A percentile compares a stretch with the other conserved stretches of the same genome.
These are phyloP conservation scores for Dactylellina parvicollis DNA, from an alignment of 2,329 filamentous ascomycete species.

Conservation along the genomic window DNA sequence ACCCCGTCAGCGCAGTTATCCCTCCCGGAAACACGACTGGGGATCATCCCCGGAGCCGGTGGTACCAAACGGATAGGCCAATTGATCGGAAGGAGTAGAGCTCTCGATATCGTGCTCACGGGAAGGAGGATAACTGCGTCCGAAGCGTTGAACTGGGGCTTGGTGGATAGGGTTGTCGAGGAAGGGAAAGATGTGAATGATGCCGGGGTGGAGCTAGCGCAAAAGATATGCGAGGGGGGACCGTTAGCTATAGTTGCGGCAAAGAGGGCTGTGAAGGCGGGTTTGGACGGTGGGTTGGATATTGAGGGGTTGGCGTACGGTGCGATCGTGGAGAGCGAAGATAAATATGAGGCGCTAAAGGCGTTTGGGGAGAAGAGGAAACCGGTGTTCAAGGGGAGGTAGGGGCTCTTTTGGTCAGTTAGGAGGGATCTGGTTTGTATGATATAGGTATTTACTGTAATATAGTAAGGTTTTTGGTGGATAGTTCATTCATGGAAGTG, in stretches of 20 bases:
- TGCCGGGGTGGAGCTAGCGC: conserved; percentile 77
- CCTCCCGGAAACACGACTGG: conserved; percentile 89
- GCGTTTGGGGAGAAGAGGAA: conserved; percentile 84
- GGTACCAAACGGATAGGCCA: conserved; percentile 87
- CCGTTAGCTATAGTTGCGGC: conserved; percentile 84
- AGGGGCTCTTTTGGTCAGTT: not conserved
- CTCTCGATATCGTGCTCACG: conserved; percentile 89
- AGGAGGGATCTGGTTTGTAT: conserved; percentile 27
- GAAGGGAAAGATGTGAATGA: conserved; percentile 62
- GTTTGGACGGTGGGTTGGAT: conserved; percentile 73
- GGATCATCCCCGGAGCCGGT: conserved; percentile 93
- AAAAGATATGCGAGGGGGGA: conserved; percentile 87
- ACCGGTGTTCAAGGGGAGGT: conserved; percentile 71
- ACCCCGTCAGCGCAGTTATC: conserved; percentile 80
- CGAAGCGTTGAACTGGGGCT: conserved; percentile 89
- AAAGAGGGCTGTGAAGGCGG: conserved; percentile 77
- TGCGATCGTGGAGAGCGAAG: conserved; percentile 81
- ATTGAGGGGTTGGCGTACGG: conserved; percentile 87
- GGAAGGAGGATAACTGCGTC: conserved; percentile 82
- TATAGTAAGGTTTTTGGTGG: not conserved
- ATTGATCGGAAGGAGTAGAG: conserved; percentile 80
- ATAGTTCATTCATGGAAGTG: not conserved
- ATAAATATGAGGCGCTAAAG: conserved; percentile 84
- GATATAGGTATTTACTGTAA: conserved; percentile 2
- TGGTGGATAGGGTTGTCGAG: conserved; percentile 86